phyloP scores from a whole-genome alignment of 2,329 filamentous ascomycete species.

The Amauroascus niger region DNA sequence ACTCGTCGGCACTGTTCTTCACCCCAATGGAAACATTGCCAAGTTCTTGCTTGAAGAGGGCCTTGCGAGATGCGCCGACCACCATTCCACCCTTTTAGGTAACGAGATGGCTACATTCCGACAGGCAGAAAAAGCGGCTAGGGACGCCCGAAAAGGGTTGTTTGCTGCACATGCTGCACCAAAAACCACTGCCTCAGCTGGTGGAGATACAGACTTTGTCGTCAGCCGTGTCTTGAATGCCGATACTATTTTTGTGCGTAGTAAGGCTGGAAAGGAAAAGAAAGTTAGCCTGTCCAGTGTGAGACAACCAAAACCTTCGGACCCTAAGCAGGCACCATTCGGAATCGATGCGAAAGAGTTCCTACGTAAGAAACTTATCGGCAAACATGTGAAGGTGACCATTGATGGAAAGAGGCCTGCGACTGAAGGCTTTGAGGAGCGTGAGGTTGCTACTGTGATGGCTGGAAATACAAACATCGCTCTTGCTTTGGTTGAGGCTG shows the following conservation, averaged over 20 bases:
- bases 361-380: conserved; percentile 83
- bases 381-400: conserved; percentile 83
- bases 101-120: conserved; percentile 77
- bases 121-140: conserved; percentile 76
- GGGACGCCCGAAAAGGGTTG: conserved; percentile 63
- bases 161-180: conserved; percentile 68
- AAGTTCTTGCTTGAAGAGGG: conserved; percentile 83
- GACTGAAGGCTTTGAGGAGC: conserved; percentile 81
- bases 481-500: conserved; percentile 75
- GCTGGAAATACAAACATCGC: conserved; percentile 80
- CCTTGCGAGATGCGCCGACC: conserved; percentile 84
- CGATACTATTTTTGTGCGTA: conserved; percentile 78
- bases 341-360: conserved; percentile 93
- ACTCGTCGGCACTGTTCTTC: conserved; percentile 75
- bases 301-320: conserved; percentile 79
- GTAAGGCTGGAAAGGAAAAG: conserved; percentile 76
- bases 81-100: conserved; percentile 87
- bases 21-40: conserved; percentile 86
- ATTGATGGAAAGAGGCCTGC: conserved; percentile 87
- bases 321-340: conserved; percentile 80
- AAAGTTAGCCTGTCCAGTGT: conserved; percentile 87
- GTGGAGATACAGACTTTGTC: conserved; percentile 61
- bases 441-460: conserved; percentile 83
- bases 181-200: conserved; percentile 49
- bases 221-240: conserved; percentile 80